phyloP scores from a whole-genome alignment of 257 asterid genomes.

The Agastache rugosa region DNA sequence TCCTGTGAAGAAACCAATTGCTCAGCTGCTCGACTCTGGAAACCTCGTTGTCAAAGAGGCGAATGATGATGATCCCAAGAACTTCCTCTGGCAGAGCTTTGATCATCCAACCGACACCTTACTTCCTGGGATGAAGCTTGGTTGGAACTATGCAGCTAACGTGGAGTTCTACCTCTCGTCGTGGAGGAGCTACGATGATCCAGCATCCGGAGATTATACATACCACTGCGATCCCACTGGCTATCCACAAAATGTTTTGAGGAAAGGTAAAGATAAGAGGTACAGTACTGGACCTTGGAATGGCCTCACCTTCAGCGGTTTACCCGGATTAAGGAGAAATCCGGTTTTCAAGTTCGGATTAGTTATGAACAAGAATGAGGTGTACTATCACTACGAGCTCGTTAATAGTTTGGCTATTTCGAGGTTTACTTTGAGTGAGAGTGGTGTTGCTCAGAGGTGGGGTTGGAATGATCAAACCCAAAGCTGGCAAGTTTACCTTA shows the following conservation, averaged over 20 bases:
- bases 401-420: conserved; percentile 26
- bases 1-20: conserved; percentile 1
- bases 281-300: conserved; percentile 30
- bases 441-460: conserved; percentile 34
- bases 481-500: conserved; percentile 35
- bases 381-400: conserved; percentile 37
- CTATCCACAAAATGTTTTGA: conserved; percentile 29
- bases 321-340: conserved; percentile 16
- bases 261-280: conserved; percentile 23
- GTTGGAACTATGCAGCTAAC: conserved; percentile 41
- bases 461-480: conserved; percentile 32
- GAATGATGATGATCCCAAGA: neutral
- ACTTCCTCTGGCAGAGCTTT: conserved; percentile 25
- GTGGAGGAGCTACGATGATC: conserved; percentile 53
- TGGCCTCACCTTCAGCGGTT: conserved; percentile 27
- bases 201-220: conserved; percentile 42
- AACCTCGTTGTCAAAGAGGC: conserved; percentile 30
- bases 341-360: conserved; percentile 21
- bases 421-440: conserved; percentile 26
- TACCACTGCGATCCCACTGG: conserved; percentile 36
- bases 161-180: conserved; percentile 45
- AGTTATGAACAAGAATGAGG: conserved; percentile 31
- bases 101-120: conserved; percentile 46
- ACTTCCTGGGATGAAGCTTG: conserved; percentile 60
- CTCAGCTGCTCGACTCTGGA: conserved; percentile 32